Evolutionary conservation across 139 green algal genomes (phyloP).

Genomic region (Pleodorina starrii): DNA sequence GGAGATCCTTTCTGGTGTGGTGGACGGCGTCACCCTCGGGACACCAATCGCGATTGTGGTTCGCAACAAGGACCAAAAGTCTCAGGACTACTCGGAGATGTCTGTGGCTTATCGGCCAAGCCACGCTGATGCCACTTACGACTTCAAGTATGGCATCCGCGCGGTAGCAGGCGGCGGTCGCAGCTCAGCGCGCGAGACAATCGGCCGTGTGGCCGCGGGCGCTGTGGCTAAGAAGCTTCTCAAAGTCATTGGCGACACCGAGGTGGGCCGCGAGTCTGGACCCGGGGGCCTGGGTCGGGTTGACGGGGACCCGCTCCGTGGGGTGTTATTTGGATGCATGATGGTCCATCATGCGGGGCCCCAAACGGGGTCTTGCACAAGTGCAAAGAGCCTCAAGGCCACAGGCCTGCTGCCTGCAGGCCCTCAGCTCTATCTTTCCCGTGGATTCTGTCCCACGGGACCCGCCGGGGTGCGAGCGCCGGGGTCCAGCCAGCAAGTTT

Average conservation of each 20-base stretch:
- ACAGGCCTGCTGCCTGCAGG: too few relatives aligned
- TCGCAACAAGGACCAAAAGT: constrained; percentile 96
- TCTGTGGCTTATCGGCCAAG: constrained; percentile 92
- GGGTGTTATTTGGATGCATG: too few relatives aligned
- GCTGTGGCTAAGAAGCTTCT: constrained; percentile 99
- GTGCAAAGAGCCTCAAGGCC: too few relatives aligned
- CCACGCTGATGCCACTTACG: constrained; percentile 98
- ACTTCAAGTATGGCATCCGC: constrained; percentile 99
- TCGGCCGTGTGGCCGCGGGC: constrained; percentile 96
- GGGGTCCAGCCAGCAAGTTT: too few relatives aligned
- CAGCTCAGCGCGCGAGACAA: constrained; percentile 96
- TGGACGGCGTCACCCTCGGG: constrained; percentile 88
- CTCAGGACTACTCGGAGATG: constrained; percentile 91
- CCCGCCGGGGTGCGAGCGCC: too few relatives aligned
- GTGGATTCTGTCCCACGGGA: too few relatives aligned
- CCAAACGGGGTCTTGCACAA: too few relatives aligned
- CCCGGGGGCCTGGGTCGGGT: too few relatives aligned
- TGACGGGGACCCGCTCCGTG: too few relatives aligned
- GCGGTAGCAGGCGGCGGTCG: constrained; percentile 96
- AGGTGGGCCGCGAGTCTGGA: constrained; percentile 64
- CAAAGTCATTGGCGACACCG: constrained; percentile 76
- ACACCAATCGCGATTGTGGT: constrained; percentile 96
- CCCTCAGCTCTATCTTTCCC: too few relatives aligned
- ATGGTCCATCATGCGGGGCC: too few relatives aligned
- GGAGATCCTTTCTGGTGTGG: constrained; percentile 92